Evolutionary conservation across 345 rosid genomes (phyloP).

Genomic region (Boechera stricta): DNA sequence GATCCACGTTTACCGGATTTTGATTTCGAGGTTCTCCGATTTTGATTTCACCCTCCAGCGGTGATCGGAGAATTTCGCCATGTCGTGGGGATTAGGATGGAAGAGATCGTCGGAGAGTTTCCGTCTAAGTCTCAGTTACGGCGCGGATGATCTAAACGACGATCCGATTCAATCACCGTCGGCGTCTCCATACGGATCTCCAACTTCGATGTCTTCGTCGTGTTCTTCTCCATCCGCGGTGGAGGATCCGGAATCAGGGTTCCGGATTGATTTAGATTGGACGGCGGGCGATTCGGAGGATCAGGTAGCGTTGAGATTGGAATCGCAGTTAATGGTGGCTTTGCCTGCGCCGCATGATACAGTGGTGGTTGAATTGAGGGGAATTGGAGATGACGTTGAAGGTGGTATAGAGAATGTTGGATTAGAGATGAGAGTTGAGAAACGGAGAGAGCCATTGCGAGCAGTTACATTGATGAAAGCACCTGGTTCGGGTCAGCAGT

Average conservation of each 20-base stretch:
- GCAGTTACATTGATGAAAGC: slow-evolving; percentile 70
- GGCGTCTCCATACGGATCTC: slow-evolving; percentile 52
- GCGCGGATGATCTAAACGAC: slow-evolving; percentile 65
- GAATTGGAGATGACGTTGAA: slow-evolving; percentile 34
- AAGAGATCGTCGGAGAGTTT: slow-evolving; percentile 85
- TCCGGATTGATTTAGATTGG: slow-evolving; percentile 88
- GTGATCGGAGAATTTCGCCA: slow-evolving; percentile 45
- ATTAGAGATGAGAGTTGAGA: slow-evolving; percentile 79
- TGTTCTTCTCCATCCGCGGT: slow-evolving; percentile 46
- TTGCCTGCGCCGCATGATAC: slow-evolving; percentile 83
- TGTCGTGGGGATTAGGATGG: slow-evolving; percentile 99
- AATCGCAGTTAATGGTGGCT: slow-evolving; percentile 96
- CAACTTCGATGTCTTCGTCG: slow-evolving; percentile 51
- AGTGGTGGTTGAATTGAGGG: slow-evolving; percentile 64
- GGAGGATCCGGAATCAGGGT: slow-evolving; percentile 70
- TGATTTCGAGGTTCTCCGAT: slow-evolving; percentile 22
- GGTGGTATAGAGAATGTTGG: slow-evolving; percentile 52
- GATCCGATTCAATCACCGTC: slow-evolving; percentile 56
- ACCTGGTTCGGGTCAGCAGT: slow-evolving; percentile 81
- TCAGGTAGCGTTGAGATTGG: slow-evolving; percentile 78
- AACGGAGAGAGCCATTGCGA: slow-evolving; percentile 78
- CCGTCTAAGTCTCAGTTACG: slow-evolving; percentile 74
- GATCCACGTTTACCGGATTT: slow-evolving; percentile 8
- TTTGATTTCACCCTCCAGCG: slow-evolving; percentile 17
- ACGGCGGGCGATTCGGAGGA: slow-evolving; percentile 93